phyloP scores from a whole-genome alignment of 495 filamentous ascomycete species.

The Trichoderma parareesei region DNA sequence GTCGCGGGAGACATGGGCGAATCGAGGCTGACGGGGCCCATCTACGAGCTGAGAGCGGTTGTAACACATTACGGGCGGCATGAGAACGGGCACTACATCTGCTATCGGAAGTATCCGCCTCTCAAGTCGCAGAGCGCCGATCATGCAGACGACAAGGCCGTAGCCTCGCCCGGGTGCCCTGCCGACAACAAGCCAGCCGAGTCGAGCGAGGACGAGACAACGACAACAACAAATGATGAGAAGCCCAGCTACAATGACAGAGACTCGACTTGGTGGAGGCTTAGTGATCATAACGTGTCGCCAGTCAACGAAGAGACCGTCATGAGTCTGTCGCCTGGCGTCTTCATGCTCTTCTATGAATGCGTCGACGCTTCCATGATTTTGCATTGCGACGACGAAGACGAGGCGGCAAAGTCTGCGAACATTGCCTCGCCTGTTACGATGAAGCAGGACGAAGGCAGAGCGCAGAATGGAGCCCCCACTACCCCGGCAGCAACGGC shows the following conservation, averaged over 20 bases:
- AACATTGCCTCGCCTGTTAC: not conserved
- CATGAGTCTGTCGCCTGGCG: conserved; percentile 64
- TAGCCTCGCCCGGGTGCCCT: not conserved
- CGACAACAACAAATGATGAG: not conserved
- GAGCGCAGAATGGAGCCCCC: not conserved
- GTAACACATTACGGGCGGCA: conserved; percentile 85
- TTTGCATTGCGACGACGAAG: conserved; percentile 15
- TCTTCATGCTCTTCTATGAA: conserved; percentile 98
- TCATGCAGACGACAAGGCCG: not conserved
- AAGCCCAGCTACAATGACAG: not conserved
- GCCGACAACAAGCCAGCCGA: not conserved
- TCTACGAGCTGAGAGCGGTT: conserved; percentile 76
- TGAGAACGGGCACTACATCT: conserved; percentile 93
- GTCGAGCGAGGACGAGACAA: conserved; percentile 7
- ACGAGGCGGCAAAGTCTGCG: not conserved
- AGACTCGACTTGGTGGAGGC: conserved; percentile 63
- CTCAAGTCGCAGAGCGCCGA: conserved; percentile 10
- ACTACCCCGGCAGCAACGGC: not conserved
- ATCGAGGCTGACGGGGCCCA: conserved; percentile 39
- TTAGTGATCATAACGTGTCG: conserved; percentile 78
- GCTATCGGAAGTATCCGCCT: conserved; percentile 34
- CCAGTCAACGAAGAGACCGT: conserved; percentile 66
- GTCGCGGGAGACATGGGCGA: conserved; percentile 40
- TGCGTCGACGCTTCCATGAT: conserved; percentile 36
- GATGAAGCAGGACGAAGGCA: not conserved